Base-by-base conservation (phyloP, 495 filamentous ascomycete genomes). In the Aspergillus steynii region DNA sequence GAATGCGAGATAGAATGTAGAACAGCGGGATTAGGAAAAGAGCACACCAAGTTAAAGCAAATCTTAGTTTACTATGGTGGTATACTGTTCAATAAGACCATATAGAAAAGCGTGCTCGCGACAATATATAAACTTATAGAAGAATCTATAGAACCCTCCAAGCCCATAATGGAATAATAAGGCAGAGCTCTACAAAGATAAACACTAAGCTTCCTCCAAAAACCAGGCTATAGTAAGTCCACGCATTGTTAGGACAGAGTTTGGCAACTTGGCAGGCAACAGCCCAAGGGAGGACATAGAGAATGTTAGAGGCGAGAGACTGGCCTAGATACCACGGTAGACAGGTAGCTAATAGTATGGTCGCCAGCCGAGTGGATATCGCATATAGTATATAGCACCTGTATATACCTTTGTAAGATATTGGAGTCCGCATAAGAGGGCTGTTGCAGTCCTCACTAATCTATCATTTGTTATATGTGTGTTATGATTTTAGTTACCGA, bases 381-480 rank as follows among this genome's bases (percentile, higher is more conserved):
- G 85, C 88, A 64, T 90, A 92, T 70, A 91, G 87, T 55, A 92
- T 85, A 69, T 92, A 92, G 70, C 87, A 89, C 89, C 87, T 89
- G 65, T 88, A 86, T 14, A 42, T 42, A 37, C 14, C 47, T 86
- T 85, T 2, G 77, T 86, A 65, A 80, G 56, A 31, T 50, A 20
- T 53, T 50, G 50, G 20, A 31, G 28, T 52, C 50, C 5, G 26
- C 12, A 54, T 15, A 31, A 26, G 53, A 25, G 63, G 29, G 32
- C 25, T 56, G n/a, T 53, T 53, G 69, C 53, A 58, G 20, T 10
- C 25, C 56, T 37, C 51, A 56, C 61, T 56, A 64, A 48, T 68
- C 32, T 20, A 67, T 63, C 51, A 69, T 70, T 56, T 72, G 76
- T 88, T 89, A 92, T 88, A 91, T 92, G 31, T 85, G 76, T 27